These are phyloP conservation scores for Cordyceps javanica DNA, from an alignment of 2,329 filamentous ascomycete species.

Conservation along the genomic window DNA sequence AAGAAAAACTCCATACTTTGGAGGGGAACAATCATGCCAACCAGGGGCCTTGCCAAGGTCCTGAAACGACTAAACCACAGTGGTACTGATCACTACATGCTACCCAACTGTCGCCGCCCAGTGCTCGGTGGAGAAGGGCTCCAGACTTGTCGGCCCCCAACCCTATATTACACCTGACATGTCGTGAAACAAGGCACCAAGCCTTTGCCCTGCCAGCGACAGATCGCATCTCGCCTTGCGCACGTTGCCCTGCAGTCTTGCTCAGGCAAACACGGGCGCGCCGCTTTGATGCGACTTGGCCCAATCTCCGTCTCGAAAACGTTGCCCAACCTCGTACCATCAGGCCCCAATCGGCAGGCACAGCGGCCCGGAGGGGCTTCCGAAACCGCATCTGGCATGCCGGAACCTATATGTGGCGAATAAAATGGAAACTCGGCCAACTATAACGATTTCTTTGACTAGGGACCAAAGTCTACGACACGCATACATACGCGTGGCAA, in stretches of 20 bases:
- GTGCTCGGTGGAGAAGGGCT: neutral
- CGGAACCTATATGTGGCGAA: neutral
- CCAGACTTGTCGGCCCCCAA: neutral
- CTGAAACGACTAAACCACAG: neutral
- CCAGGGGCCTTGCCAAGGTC: slow-evolving; percentile 2
- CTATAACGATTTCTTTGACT: neutral
- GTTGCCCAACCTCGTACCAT: neutral
- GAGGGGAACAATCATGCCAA: neutral
- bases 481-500: too few species aligned
- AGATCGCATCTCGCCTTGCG: neutral
- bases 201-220: neutral
- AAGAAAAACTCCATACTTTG: neutral
- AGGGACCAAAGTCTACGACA: too few species aligned
- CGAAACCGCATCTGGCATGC: neutral
- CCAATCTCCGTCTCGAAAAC: neutral
- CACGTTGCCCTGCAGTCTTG: neutral
- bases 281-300: neutral
- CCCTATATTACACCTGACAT: neutral
- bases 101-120: neutral
- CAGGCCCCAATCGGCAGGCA: neutral
- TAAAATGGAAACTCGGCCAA: neutral
- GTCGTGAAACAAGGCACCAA: neutral
- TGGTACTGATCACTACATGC: too few species aligned
- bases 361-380: neutral
- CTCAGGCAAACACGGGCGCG: neutral